Conservation (phyloP, 768 basidiomycete genomes). For the Nidula microcarpa region DNA sequence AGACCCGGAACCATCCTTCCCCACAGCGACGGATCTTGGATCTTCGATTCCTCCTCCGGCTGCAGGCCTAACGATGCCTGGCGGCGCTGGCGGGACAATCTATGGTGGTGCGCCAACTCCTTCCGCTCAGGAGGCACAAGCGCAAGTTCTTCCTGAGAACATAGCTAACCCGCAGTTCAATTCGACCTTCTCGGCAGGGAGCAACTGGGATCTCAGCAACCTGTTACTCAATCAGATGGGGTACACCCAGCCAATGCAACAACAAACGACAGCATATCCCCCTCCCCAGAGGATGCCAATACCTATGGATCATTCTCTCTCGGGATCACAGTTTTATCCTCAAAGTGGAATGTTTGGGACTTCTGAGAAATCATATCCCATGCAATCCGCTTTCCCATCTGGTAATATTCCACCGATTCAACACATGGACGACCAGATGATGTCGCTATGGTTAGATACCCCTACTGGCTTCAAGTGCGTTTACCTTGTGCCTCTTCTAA, state of each 20-base stretch:
- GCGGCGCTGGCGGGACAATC: not conserved
- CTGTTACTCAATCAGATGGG: conserved; percentile 20
- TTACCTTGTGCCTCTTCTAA: not conserved
- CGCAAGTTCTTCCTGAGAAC: not conserved
- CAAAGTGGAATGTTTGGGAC: not conserved
- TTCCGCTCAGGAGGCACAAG: not conserved
- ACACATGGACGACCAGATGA: conserved; percentile 26
- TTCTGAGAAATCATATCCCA: not conserved
- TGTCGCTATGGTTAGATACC: conserved; percentile 54
- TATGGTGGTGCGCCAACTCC: not conserved
- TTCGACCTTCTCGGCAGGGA: conserved; percentile 26
- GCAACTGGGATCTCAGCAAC: conserved; percentile 20
- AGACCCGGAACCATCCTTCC: no score
- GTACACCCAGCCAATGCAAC: not conserved
- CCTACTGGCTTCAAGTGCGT: conserved; percentile 52
- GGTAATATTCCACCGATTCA: not conserved
- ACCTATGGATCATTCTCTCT: not conserved
- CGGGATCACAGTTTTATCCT: no score
- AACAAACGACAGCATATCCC: not conserved
- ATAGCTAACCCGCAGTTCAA: not conserved
- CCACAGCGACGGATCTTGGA: conserved; percentile 7
- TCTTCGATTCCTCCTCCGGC: conserved; percentile 6
- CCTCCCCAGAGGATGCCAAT: not conserved
- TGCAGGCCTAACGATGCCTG: not conserved
- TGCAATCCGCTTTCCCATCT: not conserved